A percentile compares a stretch with the other conserved stretches of the same genome.
phyloP scores from a whole-genome alignment of 768 basidiomycete species.

The Leccinum broughii region DNA sequence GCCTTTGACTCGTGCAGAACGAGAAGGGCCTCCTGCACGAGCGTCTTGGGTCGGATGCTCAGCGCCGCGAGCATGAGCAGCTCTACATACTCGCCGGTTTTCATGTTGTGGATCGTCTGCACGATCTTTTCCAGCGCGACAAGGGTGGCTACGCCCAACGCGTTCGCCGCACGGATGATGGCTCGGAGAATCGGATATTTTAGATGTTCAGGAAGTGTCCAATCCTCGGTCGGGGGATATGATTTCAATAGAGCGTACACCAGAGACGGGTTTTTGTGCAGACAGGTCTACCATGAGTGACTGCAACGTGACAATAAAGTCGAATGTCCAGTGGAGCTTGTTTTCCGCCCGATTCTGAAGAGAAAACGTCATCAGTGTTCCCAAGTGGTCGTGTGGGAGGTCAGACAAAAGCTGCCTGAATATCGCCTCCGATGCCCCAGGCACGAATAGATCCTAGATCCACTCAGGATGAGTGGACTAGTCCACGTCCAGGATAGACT shows the following conservation, averaged over 20 bases:
- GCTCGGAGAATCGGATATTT: slow-evolving; percentile 41
- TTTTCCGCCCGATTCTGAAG: slow-evolving; percentile 54
- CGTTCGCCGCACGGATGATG: slow-evolving; percentile 56
- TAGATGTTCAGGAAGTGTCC: slow-evolving; percentile 37
- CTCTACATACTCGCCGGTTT: slow-evolving; percentile 47
- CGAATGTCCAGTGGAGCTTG: slow-evolving; percentile 54
- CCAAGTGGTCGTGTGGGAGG: slow-evolving; percentile 22
- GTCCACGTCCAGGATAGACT: slow-evolving; percentile 41
- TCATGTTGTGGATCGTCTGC: slow-evolving; percentile 41
- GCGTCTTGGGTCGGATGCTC: slow-evolving; percentile 50
- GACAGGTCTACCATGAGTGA: slow-evolving; percentile 35
- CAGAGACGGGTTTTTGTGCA: slow-evolving; percentile 54
- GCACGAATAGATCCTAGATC: slow-evolving; percentile 37
- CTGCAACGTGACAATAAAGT: slow-evolving; percentile 32
- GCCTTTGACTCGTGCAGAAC: slow-evolving; percentile 54
- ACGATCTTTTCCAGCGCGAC: slow-evolving; percentile 59
- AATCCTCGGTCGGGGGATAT: slow-evolving; percentile 44
- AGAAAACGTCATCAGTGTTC: slow-evolving; percentile 24
- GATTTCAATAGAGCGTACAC: slow-evolving; percentile 52
- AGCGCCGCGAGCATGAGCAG: slow-evolving; percentile 51
- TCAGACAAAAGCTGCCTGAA: slow-evolving; percentile 27
- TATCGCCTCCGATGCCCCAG: slow-evolving; percentile 13
- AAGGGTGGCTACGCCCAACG: slow-evolving; percentile 53
- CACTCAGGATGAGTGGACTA: slow-evolving; percentile 38
- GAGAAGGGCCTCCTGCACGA: slow-evolving; percentile 61